Evolutionary conservation across 257 asterid species (phyloP).

Genomic region (Ehretia macrophylla): DNA sequence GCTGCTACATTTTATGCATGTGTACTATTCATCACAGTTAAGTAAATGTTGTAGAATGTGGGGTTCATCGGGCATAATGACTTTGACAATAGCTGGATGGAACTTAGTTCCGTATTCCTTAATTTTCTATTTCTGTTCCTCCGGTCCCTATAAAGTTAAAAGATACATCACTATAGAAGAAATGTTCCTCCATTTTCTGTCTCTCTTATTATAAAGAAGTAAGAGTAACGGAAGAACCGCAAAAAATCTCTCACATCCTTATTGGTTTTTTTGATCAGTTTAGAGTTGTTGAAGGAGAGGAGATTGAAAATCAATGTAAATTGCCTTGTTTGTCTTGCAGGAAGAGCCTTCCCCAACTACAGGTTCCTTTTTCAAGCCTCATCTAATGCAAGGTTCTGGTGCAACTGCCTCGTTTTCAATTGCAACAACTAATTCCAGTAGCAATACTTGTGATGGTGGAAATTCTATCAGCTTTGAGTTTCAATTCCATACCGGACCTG

Average conservation of each 20-base stretch:
- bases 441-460: slow-evolving; percentile 30
- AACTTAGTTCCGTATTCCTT: no score
- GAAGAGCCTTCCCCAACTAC: slow-evolving; percentile 99
- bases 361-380: slow-evolving; percentile 76
- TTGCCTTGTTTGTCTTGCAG: slow-evolving; percentile 42
- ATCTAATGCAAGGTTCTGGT: slow-evolving; percentile 61
- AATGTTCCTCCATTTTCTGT: not conserved
- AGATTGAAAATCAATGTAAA: slow-evolving; percentile 7
- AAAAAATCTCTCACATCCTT: not conserved
- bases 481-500: slow-evolving; percentile 63
- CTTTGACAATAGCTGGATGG: no score
- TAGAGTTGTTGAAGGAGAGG: not conserved
- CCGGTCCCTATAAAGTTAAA: no score
- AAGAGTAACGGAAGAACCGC: no score
- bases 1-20: not conserved
- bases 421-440: slow-evolving; percentile 33
- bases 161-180: no score
- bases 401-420: slow-evolving; percentile 38
- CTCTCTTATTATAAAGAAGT: not conserved
- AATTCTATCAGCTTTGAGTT: slow-evolving; percentile 65
- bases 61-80: not conserved
- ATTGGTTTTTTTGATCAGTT: not conserved
- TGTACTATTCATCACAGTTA: not conserved
- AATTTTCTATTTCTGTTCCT: no score
- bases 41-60: not conserved